Base-by-base conservation (phyloP, 2,329 filamentous ascomycete species). In the Colletotrichum musae region DNA sequence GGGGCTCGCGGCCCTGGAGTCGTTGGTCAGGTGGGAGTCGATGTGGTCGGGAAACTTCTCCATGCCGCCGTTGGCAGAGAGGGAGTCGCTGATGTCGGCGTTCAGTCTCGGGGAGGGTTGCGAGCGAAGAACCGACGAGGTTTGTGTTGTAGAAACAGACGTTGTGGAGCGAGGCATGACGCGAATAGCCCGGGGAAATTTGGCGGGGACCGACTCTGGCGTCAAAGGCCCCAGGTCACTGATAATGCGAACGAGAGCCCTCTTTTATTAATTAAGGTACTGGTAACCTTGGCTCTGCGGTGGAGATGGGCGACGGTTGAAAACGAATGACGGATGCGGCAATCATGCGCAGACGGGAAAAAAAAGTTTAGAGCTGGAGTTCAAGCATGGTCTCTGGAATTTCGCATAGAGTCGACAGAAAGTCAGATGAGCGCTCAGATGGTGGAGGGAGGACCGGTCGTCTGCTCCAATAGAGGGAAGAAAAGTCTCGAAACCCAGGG, bases 1-100 rank as follows among this genome's bases (percentile, higher is more conserved):
- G 21, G 75, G 74, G 54, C 71, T 75, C 21, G 70, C 6, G 0
- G 70, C 36, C 43, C 72, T 72, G 13, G 70, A 58, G 26, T 51
- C 73, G 58, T 74, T 72, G 67, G 64, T 75, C 70, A 71, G 71
- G 54, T 72, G 73, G 6, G 79, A 72, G 73, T 88, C 87, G 73
- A 87, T 80, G 67, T 83, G 80, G 71, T 89, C 87, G 72, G 88
- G 88, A 71, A 89, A 90, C 77, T 88, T 88, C 77, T 89, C 87
- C 78, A 87, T 87, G 69, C 71, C 69, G 62, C 62, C 58, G 62
- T 59, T 67, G 62, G 67, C 67, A 70, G 67, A 70, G 53, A 63
- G 66, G 53, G 57, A 54, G 56, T 12, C 47, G 52, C 51, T 58
- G 67, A 32, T 52, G 60, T 71, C 72, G 60, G 64, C 57, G 58